Conservation (phyloP, 495 filamentous ascomycete genomes). For the Penicillium chermesinum region DNA sequence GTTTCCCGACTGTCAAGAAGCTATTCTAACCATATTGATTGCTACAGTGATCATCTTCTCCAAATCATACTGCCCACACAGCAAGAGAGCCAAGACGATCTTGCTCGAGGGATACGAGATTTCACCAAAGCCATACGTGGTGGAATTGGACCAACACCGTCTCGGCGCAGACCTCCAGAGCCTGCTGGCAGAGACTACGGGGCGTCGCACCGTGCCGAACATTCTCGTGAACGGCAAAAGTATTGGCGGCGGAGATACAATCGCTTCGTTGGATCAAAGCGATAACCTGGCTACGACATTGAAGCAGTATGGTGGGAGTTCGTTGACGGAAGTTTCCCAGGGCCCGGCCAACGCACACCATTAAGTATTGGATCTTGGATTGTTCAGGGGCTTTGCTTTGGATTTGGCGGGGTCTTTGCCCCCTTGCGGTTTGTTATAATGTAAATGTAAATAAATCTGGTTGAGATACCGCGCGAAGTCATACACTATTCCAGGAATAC, state of each 20-base stretch:
- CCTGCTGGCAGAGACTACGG: constrained; percentile 64
- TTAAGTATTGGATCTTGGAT: not conserved
- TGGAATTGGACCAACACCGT: constrained; percentile 82
- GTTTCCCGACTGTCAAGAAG: not conserved
- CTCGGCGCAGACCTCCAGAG: constrained; percentile 67
- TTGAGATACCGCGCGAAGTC: too few species aligned
- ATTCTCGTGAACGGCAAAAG: constrained; percentile 80
- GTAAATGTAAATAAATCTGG: not conserved
- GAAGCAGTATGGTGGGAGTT: constrained; percentile 65
- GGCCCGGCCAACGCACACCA: too few species aligned
- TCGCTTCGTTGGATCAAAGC: constrained; percentile 65
- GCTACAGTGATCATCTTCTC: constrained; percentile 87
- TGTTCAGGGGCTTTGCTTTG: not conserved
- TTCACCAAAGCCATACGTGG: constrained; percentile 74
- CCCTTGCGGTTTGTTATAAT: too few species aligned
- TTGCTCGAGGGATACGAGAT: constrained; percentile 79
- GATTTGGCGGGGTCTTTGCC: too few species aligned
- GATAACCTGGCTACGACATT: constrained; percentile 68
- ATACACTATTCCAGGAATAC: too few species aligned
- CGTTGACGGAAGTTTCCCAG: constrained; percentile 48
- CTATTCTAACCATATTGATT: constrained; percentile 15
- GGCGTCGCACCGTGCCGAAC: constrained; percentile 84
- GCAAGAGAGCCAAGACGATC: constrained; percentile 73
- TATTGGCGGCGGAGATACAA: constrained; percentile 87
- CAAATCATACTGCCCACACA: constrained; percentile 86